These are phyloP conservation scores for Magnusiomyces starmeri DNA, from an alignment of 1,139 yeast genomes.

Conservation along the genomic window DNA sequence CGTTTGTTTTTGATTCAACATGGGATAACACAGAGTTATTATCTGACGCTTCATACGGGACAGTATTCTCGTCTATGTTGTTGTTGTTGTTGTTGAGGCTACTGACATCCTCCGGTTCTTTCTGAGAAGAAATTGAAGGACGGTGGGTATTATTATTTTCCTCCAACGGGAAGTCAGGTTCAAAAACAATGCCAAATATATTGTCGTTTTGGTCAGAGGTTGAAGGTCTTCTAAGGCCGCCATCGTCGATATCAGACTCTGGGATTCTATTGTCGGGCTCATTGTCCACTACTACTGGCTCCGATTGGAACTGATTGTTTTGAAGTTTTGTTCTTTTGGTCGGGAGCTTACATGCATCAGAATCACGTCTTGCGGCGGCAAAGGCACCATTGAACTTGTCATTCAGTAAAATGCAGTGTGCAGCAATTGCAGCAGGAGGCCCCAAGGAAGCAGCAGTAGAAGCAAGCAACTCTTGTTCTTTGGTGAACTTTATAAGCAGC, in stretches of 20 bases:
- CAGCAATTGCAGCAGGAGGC: slow-evolving; percentile 8
- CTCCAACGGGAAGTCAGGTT: neutral
- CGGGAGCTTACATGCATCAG: too few species aligned
- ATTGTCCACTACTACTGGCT: neutral
- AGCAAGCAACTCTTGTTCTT: slow-evolving; percentile 10
- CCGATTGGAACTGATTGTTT: neutral
- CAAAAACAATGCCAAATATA: neutral
- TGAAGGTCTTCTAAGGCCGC: too few species aligned
- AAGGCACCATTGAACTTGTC: neutral
- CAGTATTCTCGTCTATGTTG: neutral
- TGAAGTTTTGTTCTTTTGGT: too few species aligned
- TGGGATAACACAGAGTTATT: neutral
- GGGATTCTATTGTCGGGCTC: neutral
- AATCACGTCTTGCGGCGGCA: slow-evolving; percentile 3
- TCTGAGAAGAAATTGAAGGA: neutral
- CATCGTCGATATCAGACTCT: neutral
- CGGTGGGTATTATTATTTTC: neutral
- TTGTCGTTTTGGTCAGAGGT: neutral
- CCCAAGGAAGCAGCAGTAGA: slow-evolving; percentile 3
- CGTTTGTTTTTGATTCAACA: neutral
- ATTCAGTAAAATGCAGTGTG: slow-evolving; percentile 9
- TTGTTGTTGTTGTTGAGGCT: neutral
- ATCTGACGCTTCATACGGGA: neutral
- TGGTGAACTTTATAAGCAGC: slow-evolving; percentile 4
- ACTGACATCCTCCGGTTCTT: neutral